Evolutionary conservation across 352 stramenopile genomes (phyloP).

Genomic region (Peronospora destructor): DNA sequence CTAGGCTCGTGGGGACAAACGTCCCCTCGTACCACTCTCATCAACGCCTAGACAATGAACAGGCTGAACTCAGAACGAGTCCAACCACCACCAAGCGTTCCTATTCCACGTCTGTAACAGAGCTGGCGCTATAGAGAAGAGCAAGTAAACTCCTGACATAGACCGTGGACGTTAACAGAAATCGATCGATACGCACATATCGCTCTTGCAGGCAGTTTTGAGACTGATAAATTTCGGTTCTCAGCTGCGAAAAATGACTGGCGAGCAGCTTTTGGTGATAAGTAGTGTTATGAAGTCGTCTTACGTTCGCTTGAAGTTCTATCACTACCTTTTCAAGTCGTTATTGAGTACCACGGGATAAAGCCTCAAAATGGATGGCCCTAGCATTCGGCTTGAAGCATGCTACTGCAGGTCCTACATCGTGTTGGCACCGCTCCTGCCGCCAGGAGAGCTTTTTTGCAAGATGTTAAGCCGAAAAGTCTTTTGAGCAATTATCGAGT

Average conservation of each 20-base stretch:
- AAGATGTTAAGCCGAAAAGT: constrained; percentile 1
- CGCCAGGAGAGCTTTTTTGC: background rate
- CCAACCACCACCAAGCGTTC: constrained; percentile 52
- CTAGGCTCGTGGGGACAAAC: constrained; percentile 42
- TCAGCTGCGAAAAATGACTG: constrained; percentile 20
- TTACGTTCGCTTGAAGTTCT: background rate
- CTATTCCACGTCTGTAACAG: constrained; percentile 82
- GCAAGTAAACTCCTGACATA: constrained; percentile 80
- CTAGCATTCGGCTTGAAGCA: too few relatives aligned
- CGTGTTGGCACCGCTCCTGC: constrained; percentile 8
- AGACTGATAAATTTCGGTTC: too few relatives aligned
- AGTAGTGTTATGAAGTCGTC: constrained; percentile 13
- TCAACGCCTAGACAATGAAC: constrained; percentile 61
- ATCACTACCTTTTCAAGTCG: background rate
- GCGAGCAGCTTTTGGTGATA: constrained; percentile 1
- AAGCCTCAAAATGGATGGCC: too few relatives aligned
- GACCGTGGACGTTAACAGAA: constrained; percentile 31
- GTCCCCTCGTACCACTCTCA: constrained; percentile 62
- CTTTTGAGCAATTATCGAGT: background rate
- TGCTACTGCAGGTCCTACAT: constrained; percentile 15
- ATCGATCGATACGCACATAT: too few relatives aligned
- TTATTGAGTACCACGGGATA: constrained; percentile 4
- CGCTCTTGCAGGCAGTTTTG: too few relatives aligned
- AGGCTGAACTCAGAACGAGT: constrained; percentile 63
- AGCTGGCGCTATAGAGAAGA: constrained; percentile 55